Evolutionary conservation across 176 grass and related monocot genomes (phyloP).

Genomic region (Raddia distichophylla): DNA sequence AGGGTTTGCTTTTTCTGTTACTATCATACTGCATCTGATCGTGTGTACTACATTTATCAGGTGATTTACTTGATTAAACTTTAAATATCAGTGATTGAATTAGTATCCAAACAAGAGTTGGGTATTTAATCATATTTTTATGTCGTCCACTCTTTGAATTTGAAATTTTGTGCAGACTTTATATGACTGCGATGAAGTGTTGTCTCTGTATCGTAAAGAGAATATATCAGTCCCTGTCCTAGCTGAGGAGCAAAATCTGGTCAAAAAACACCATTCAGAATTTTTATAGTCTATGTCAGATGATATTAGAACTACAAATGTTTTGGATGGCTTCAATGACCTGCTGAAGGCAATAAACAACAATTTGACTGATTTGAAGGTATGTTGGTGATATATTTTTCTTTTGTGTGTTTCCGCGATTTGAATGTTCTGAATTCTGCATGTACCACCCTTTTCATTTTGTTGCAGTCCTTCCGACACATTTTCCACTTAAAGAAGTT

Average conservation of each 20-base stretch:
- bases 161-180: constrained; percentile 60
- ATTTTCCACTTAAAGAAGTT: constrained; percentile 42
- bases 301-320: constrained; percentile 82
- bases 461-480: constrained; percentile 21
- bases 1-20: not conserved
- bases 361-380: constrained; percentile 88
- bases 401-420: not conserved
- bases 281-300: constrained; percentile 81
- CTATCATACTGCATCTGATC: constrained; percentile 51
- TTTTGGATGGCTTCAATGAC: constrained; percentile 85
- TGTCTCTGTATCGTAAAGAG: constrained; percentile 55
- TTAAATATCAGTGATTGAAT: not conserved
- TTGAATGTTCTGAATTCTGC: not conserved
- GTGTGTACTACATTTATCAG: constrained; percentile 93
- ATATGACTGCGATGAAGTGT: constrained; percentile 65
- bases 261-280: constrained; percentile 52
- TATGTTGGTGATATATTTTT: constrained; percentile 30
- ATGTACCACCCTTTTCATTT: not conserved
- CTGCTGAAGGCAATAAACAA: constrained; percentile 88
- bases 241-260: constrained; percentile 56
- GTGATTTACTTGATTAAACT: constrained; percentile 41
- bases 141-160: not conserved
- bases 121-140: constrained; percentile 6
- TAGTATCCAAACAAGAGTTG: not conserved
- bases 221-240: constrained; percentile 50